These are phyloP conservation scores for Mortierella sp. DNA, from an alignment of 371 early-diverging fungal species.

Conservation along the genomic window DNA sequence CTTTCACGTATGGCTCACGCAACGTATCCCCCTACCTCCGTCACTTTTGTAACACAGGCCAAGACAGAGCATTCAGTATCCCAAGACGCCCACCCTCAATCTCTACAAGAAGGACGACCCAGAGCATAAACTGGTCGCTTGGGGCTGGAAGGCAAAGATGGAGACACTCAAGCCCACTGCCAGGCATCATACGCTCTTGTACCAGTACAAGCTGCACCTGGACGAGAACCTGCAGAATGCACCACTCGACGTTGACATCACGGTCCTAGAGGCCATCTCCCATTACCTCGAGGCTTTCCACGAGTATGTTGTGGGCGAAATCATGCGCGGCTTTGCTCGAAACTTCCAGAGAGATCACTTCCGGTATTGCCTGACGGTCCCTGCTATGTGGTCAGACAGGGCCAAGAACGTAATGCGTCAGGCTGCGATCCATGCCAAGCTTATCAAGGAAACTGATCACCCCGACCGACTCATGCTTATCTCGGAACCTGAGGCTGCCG, in stretches of 20 bases:
- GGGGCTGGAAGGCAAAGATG: slow-evolving; percentile 68
- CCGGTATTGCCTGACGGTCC: slow-evolving; percentile 63
- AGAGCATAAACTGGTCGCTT: slow-evolving; percentile 49
- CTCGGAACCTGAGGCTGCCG: slow-evolving; percentile 64
- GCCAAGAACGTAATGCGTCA: slow-evolving; percentile 64
- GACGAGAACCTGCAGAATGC: slow-evolving; percentile 59
- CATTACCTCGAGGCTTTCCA: slow-evolving; percentile 60
- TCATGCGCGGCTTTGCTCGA: slow-evolving; percentile 60
- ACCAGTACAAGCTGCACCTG: slow-evolving; percentile 65
- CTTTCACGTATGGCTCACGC: background rate
- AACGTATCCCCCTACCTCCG: background rate
- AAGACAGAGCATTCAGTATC: slow-evolving; percentile 60
- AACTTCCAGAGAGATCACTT: slow-evolving; percentile 60
- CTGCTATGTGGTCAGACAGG: slow-evolving; percentile 63
- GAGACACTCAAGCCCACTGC: slow-evolving; percentile 58
- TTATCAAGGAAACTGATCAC: slow-evolving; percentile 55
- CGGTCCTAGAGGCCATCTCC: slow-evolving; percentile 59
- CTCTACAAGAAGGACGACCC: slow-evolving; percentile 56
- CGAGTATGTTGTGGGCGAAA: slow-evolving; percentile 56
- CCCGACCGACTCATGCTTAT: slow-evolving; percentile 61
- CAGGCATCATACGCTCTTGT: slow-evolving; percentile 54
- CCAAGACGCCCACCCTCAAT: slow-evolving; percentile 61
- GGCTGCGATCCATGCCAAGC: slow-evolving; percentile 58
- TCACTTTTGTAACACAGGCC: slow-evolving; percentile 53
- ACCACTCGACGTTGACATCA: slow-evolving; percentile 56